Evolutionary conservation across 192 early-diverging fungal species (phyloP).

Genomic region (Entophlyctis helioformis): DNA sequence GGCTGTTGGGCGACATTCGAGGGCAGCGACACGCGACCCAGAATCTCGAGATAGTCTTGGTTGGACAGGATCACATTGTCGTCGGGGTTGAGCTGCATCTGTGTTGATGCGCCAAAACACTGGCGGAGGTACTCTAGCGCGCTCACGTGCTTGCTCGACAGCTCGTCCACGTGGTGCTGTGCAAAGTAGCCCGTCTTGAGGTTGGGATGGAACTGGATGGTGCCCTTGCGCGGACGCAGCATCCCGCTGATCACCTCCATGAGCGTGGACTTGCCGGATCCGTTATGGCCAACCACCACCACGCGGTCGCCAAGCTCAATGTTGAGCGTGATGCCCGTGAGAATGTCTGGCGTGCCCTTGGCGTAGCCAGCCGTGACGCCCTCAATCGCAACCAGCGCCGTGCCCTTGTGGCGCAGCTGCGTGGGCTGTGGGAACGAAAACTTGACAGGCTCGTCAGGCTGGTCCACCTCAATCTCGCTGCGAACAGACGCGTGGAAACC

Average conservation of each 20-base stretch:
- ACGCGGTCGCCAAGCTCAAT: slow-evolving; percentile 57
- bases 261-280: slow-evolving; percentile 60
- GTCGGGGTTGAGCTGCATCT: too few relatives aligned
- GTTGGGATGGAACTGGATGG: slow-evolving; percentile 46
- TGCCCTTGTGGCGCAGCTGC: slow-evolving; percentile 48
- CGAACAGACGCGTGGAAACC: slow-evolving; percentile 12
- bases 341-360: slow-evolving; percentile 14
- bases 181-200: slow-evolving; percentile 69
- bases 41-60: too few relatives aligned
- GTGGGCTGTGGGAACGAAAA: slow-evolving; percentile 60
- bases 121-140: too few relatives aligned
- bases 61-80: too few relatives aligned
- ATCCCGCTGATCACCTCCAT: slow-evolving; percentile 61
- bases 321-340: slow-evolving; percentile 58
- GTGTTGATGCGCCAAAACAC: too few relatives aligned
- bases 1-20: slow-evolving; percentile 43
- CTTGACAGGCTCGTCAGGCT: slow-evolving; percentile 35
- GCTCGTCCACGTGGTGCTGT: slow-evolving; percentile 71
- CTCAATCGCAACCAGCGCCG: slow-evolving; percentile 58
- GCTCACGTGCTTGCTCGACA: slow-evolving; percentile 38
- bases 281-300: slow-evolving; percentile 71
- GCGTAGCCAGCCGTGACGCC: slow-evolving; percentile 33
- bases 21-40: too few relatives aligned
- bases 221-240: slow-evolving; percentile 46
- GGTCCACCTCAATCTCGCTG: slow-evolving; percentile 10